phyloP scores from a whole-genome alignment of 2,329 filamentous ascomycete genomes.

The Aspergillus sp. region DNA sequence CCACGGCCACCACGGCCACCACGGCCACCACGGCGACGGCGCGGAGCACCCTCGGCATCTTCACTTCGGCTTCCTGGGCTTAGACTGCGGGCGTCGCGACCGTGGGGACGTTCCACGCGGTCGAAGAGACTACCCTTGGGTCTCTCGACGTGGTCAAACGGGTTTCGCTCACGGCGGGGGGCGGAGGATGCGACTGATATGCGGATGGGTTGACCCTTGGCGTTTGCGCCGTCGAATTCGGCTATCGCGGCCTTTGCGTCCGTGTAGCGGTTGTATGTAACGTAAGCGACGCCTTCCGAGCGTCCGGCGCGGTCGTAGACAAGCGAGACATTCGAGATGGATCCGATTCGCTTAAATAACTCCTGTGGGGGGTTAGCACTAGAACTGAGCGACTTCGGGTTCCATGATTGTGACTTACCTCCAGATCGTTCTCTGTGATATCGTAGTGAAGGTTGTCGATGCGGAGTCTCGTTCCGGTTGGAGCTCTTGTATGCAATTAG shows the following conservation, averaged over 20 bases:
- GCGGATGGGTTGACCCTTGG: slow-evolving; percentile 83
- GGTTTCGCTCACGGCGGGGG: slow-evolving; percentile 44
- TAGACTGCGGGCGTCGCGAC: slow-evolving; percentile 47
- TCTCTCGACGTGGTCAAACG: slow-evolving; percentile 56
- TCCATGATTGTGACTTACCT: slow-evolving; percentile 56
- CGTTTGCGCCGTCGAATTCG: slow-evolving; percentile 88
- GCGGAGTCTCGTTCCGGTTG: slow-evolving; percentile 70
- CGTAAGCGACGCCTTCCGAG: slow-evolving; percentile 81
- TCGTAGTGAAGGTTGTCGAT: slow-evolving; percentile 95
- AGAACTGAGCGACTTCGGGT: not conserved
- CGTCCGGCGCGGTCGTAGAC: slow-evolving; percentile 87
- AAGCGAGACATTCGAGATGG: slow-evolving; percentile 69
- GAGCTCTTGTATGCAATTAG: slow-evolving; percentile 49
- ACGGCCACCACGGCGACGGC: slow-evolving; percentile 50
- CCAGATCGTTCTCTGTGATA: slow-evolving; percentile 79
- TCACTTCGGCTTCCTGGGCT: slow-evolving; percentile 45
- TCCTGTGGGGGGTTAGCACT: slow-evolving; percentile 58
- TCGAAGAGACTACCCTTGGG: slow-evolving; percentile 68
- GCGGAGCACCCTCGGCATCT: slow-evolving; percentile 36
- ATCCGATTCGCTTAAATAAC: slow-evolving; percentile 78
- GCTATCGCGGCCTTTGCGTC: slow-evolving; percentile 76
- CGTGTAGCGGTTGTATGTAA: slow-evolving; percentile 73
- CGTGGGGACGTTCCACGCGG: slow-evolving; percentile 56
- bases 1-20: slow-evolving; percentile 42
- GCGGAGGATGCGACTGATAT: slow-evolving; percentile 67